Base-by-base conservation (phyloP, 2,329 filamentous ascomycete genomes). In the Onygenales sp. region DNA sequence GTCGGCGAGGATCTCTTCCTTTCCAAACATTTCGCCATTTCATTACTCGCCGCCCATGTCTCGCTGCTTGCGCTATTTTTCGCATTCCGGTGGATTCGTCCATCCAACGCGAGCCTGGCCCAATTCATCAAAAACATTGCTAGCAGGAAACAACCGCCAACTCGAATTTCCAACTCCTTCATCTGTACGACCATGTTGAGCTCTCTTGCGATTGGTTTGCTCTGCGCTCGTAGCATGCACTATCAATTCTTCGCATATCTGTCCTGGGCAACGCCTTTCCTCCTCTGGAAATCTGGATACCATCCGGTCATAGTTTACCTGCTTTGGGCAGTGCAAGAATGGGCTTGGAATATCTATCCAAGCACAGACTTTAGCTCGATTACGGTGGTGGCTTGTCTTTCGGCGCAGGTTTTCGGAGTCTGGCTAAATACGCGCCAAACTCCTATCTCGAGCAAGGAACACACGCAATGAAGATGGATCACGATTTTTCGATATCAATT, bases 191-290 rank as follows among this genome's bases (percentile, higher is more conserved):
- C 84, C 3, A 79, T 95, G 44, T 78, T 95, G 51, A 83, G 84
- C 9, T 86, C 89, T 58, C 86, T 90, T 60, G 75, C 83, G 33
- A 81, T 94, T 54, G 91, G 91, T 39, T 78, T 95, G 71, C 78
- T 95, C 46, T 95, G 89, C 66, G 91, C 91, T 31, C 79, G 91
- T 54, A 92, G 86, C 53, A 78, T 96, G 61, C 91, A 96, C 74
- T 96, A 95, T 75, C 91, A 96, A 66, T 96, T 96, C 75, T 96
- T 90, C 71, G 83, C 88, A 45, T 95, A 94, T 75, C 80, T 95
- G 55, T 87, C 87, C 32, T 96, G 91, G 91, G 81, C 86, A 11
- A 89, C 88, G 6, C 91, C 91, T 0, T 94, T 88, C 67, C 76
- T 96, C 58, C 79, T 95, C 51, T 96, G 90, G 89, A 82, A 82